phyloP scores from a whole-genome alignment of 129 eudicot species.

The Ambrosia artemisiifolia region DNA sequence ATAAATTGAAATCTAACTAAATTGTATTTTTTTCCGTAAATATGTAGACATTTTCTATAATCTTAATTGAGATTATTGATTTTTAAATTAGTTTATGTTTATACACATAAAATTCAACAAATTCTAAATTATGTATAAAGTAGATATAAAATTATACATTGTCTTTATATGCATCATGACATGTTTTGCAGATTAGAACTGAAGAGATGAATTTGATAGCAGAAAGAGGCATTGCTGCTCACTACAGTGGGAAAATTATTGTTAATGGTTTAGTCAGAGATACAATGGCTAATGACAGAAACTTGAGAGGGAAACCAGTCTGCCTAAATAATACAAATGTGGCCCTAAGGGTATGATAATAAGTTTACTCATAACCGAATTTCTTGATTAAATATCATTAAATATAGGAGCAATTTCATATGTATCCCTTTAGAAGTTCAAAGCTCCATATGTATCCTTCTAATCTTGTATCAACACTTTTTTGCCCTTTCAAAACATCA shows the following conservation, averaged over 20 bases:
- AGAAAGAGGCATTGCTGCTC: constrained; percentile 97
- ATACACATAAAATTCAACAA: no score
- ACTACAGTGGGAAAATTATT: constrained; percentile 77
- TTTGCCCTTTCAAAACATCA: no score
- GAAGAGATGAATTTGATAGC: constrained; percentile 99
- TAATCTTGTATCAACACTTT: no score
- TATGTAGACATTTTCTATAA: no score
- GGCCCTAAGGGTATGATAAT: constrained; percentile 77
- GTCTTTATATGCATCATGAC: constrained; percentile 1
- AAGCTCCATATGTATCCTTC: no score
- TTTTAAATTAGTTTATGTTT: no score
- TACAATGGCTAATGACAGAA: constrained; percentile 51
- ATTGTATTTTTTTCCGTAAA: no score
- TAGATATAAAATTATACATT: neutral
- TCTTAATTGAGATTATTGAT: no score
- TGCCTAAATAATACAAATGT: constrained; percentile 76
- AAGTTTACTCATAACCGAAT: neutral
- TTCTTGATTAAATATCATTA: neutral
- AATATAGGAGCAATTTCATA: neutral
- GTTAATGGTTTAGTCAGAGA: constrained; percentile 71
- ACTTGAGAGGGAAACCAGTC: constrained; percentile 59
- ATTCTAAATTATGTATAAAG: no score
- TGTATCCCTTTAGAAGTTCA: no score
- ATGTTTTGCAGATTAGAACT: constrained; percentile 67
- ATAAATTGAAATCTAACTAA: no score